Conservation (phyloP, 2,329 filamentous ascomycete genomes). For the Madurella mycetomatis region DNA sequence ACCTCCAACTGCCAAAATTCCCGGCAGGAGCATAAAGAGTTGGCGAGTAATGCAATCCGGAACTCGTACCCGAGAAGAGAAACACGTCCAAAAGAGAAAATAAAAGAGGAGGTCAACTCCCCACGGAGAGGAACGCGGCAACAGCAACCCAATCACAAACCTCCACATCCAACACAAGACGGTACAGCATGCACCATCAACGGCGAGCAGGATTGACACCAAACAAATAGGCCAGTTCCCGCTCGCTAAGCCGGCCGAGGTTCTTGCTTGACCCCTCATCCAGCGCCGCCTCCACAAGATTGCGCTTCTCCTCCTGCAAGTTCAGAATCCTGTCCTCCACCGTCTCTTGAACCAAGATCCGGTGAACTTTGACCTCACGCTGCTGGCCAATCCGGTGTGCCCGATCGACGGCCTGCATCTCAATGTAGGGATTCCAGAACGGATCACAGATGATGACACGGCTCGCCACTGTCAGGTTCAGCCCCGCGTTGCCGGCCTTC, state of each 20-base stretch:
- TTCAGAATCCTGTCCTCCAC: slow-evolving; percentile 83
- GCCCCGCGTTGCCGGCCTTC: slow-evolving; percentile 76
- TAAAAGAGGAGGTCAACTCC: no score
- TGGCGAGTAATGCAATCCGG: no score
- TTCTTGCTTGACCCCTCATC: slow-evolving; percentile 67
- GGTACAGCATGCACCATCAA: neutral
- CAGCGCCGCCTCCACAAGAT: slow-evolving; percentile 71
- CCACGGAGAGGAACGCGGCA: neutral
- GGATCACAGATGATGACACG: slow-evolving; percentile 89
- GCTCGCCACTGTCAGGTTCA: slow-evolving; percentile 79
- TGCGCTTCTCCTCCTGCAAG: slow-evolving; percentile 73
- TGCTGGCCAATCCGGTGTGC: slow-evolving; percentile 83
- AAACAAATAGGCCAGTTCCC: slow-evolving; percentile 69
- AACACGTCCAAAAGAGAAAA: no score
- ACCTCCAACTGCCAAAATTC: no score
- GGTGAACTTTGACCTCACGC: slow-evolving; percentile 70
- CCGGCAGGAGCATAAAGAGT: no score
- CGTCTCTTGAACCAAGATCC: slow-evolving; percentile 69
- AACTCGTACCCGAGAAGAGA: no score
- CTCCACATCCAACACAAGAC: no score
- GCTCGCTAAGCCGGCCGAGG: slow-evolving; percentile 60
- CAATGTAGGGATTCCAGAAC: slow-evolving; percentile 92
- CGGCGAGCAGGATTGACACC: slow-evolving; percentile 26
- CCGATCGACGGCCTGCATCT: slow-evolving; percentile 87
- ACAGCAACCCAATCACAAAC: neutral